phyloP scores from a whole-genome alignment of 2,329 filamentous ascomycete species.

The Sarocladium strictum region DNA sequence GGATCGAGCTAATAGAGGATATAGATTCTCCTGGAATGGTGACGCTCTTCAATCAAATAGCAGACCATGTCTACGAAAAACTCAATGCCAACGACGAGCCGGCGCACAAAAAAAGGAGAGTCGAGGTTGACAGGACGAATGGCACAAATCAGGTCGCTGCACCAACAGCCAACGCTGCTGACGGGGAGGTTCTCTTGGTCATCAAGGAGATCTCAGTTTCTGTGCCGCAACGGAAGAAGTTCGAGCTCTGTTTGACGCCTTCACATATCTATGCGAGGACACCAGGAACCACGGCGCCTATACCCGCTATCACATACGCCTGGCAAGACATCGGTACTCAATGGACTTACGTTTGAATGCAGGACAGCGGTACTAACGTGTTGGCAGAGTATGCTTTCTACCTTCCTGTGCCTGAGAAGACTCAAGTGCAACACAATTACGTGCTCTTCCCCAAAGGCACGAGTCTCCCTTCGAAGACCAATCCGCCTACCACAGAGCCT shows the following conservation, averaged over 20 bases:
- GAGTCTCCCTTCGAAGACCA: slow-evolving; percentile 44
- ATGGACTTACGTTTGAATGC: neutral
- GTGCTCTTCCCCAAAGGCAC: slow-evolving; percentile 53
- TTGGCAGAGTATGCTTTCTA: slow-evolving; percentile 54
- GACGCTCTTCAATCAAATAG: slow-evolving; percentile 51
- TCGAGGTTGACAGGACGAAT: slow-evolving; percentile 34
- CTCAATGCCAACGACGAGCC: slow-evolving; percentile 36
- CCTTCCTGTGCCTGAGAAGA: slow-evolving; percentile 59
- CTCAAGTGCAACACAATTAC: slow-evolving; percentile 61
- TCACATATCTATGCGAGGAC: slow-evolving; percentile 52
- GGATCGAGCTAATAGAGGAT: neutral
- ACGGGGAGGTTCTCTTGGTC: slow-evolving; percentile 49
- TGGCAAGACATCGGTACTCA: slow-evolving; percentile 57
- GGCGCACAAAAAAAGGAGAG: slow-evolving; percentile 45
- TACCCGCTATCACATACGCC: slow-evolving; percentile 48
- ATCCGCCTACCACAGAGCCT: slow-evolving; percentile 43
- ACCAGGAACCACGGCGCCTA: slow-evolving; percentile 44
- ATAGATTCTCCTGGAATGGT: slow-evolving; percentile 45
- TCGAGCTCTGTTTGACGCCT: slow-evolving; percentile 56
- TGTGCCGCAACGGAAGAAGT: slow-evolving; percentile 63
- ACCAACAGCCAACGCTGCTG: slow-evolving; percentile 26
- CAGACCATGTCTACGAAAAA: slow-evolving; percentile 42
- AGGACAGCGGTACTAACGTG: slow-evolving; percentile 5
- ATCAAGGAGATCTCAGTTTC: slow-evolving; percentile 64
- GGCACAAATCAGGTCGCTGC: slow-evolving; percentile 15